phyloP scores from a whole-genome alignment of 1,284 basidiomycete genomes.

The Sporisorium scitamineum region DNA sequence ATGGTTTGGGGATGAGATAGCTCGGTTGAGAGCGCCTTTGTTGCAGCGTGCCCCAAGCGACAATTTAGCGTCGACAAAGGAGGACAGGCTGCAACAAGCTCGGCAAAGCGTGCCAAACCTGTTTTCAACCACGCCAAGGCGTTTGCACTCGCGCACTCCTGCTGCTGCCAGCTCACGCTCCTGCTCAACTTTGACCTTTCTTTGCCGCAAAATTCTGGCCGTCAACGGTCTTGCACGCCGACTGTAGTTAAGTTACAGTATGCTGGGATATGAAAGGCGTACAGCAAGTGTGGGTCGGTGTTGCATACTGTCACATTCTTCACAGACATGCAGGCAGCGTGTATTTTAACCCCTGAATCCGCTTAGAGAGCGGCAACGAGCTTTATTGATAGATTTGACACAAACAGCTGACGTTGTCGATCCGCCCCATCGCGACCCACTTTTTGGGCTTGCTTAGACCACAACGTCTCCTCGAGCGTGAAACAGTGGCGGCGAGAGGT shows the following conservation, averaged over 20 bases:
- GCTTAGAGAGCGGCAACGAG: conserved; percentile 4
- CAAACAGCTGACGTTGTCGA: background rate
- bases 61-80: background rate
- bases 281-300: too few species aligned
- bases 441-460: too few species aligned
- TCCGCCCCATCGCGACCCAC: background rate
- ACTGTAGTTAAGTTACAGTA: too few species aligned
- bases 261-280: too few species aligned
- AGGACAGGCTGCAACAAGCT: background rate
- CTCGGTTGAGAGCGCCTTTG: too few species aligned
- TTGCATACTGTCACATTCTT: background rate
- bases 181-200: background rate
- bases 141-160: background rate
- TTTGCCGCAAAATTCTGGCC: background rate
- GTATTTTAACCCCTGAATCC: conserved; percentile 1
- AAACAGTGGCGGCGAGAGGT: background rate
- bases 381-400: background rate
- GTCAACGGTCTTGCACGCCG: background rate
- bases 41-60: background rate
- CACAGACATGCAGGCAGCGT: background rate
- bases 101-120: conserved; percentile 2
- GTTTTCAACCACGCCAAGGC: background rate
- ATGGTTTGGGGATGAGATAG: too few species aligned
- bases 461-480: background rate
- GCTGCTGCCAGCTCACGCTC: background rate